A percentile compares a stretch with the other conserved stretches of the same genome.
Conservation (phyloP, 2,329 filamentous ascomycete species). For the Xylaria sp. region DNA sequence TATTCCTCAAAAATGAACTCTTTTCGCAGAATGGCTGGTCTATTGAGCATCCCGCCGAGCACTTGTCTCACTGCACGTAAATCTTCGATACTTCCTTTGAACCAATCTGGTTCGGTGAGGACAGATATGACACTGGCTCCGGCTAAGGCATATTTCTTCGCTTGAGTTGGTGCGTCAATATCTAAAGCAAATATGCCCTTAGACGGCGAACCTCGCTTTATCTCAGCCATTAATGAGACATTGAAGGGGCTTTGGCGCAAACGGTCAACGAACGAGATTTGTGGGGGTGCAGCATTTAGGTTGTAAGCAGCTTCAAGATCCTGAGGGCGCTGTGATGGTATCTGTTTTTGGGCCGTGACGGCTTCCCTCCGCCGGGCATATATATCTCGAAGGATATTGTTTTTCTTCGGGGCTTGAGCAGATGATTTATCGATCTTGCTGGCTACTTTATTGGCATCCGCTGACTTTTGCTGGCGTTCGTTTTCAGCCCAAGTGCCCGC, state of each 20-base stretch:
- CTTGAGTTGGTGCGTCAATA: constrained; percentile 88
- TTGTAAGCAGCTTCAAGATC: constrained; percentile 90
- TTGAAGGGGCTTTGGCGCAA: constrained; percentile 84
- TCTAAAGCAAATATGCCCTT: constrained; percentile 93
- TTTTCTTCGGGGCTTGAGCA: constrained; percentile 65
- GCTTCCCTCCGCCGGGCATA: constrained; percentile 81
- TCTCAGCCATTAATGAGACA: constrained; percentile 96
- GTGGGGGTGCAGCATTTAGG: constrained; percentile 83
- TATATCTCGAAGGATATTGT: constrained; percentile 90
- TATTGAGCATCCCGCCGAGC: constrained; percentile 88
- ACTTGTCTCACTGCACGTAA: constrained; percentile 86
- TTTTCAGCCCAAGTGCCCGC: constrained; percentile 94
- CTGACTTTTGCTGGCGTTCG: constrained; percentile 62
- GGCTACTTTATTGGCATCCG: constrained; percentile 45
- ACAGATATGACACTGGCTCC: constrained; percentile 98
- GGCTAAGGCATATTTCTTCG: constrained; percentile 88
- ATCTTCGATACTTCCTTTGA: constrained; percentile 97
- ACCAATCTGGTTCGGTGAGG: constrained; percentile 98
- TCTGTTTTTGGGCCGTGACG: constrained; percentile 81
- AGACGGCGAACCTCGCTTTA: constrained; percentile 95
- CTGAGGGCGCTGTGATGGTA: constrained; percentile 83
- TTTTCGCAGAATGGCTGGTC: constrained; percentile 91
- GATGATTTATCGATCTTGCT: constrained; percentile 45
- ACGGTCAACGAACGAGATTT: constrained; percentile 81
- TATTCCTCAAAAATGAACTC: constrained; percentile 99